These are phyloP conservation scores for Globisporangium nunn DNA, from an alignment of 352 stramenopile species.

Conservation along the genomic window DNA sequence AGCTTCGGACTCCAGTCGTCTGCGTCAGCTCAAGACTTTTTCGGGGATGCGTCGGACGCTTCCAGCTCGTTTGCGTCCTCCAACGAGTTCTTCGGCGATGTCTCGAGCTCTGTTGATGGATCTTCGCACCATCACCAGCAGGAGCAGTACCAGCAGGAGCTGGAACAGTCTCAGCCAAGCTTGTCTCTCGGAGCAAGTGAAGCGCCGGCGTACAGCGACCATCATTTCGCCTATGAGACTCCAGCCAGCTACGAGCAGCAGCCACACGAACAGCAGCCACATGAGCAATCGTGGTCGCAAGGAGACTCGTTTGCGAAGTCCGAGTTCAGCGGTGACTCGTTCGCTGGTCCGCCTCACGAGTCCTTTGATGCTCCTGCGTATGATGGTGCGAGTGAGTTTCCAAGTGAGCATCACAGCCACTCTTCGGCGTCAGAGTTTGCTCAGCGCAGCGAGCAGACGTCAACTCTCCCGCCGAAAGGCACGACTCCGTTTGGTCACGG, in stretches of 20 bases:
- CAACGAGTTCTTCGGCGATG: constrained; percentile 18
- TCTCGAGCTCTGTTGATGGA: constrained; percentile 1
- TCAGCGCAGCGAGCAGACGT: not conserved
- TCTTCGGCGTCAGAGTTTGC: not conserved
- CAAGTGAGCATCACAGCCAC: not conserved
- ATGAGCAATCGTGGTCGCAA: constrained; percentile 8
- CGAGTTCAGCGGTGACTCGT: too few species aligned
- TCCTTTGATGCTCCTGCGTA: too few species aligned
- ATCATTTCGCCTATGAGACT: constrained; percentile 14
- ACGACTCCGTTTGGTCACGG: constrained; percentile 4
- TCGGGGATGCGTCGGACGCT: constrained; percentile 1
- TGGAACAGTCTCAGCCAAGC: constrained; percentile 15
- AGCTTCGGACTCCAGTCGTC: constrained; percentile 3
- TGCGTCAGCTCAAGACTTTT: constrained; percentile 10
- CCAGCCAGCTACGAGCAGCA: constrained; percentile 6
- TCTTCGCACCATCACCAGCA: constrained; percentile 9
- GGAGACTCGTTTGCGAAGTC: not conserved
- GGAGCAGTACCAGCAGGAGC: constrained; percentile 9
- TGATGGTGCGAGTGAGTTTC: not conserved
- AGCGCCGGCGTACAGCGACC: constrained; percentile 27
- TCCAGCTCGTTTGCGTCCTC: constrained; percentile 11
- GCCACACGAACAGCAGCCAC: constrained; percentile 2
- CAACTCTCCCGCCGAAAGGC: not conserved
- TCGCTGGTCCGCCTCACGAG: not conserved
- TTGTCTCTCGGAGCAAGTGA: constrained; percentile 31